These are phyloP conservation scores for Venturia asperata DNA, from an alignment of 2,329 filamentous ascomycete species.

Conservation along the genomic window DNA sequence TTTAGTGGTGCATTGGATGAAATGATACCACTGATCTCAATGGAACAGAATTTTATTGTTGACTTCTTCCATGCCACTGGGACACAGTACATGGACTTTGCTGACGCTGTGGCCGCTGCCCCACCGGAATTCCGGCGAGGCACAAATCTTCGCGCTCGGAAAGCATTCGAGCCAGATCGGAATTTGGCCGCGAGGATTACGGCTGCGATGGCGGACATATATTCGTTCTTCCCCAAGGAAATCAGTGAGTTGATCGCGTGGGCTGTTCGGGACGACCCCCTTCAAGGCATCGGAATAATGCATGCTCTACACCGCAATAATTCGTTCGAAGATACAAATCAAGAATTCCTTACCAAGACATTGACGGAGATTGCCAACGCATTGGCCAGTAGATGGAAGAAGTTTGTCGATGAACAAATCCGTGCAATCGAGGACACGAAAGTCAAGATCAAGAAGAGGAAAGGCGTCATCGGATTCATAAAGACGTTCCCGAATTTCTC, in stretches of 20 bases:
- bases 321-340: constrained; percentile 80
- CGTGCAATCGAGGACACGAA: constrained; percentile 96
- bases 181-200: constrained; percentile 76
- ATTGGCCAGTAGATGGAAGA: constrained; percentile 69
- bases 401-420: constrained; percentile 91
- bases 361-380: constrained; percentile 72
- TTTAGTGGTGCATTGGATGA: constrained; percentile 77
- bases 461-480: constrained; percentile 93
- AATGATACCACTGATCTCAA: constrained; percentile 72
- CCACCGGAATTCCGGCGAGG: constrained; percentile 62
- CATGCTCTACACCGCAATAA: constrained; percentile 73
- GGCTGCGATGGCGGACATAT: constrained; percentile 84
- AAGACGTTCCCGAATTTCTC: constrained; percentile 85
- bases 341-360: constrained; percentile 77
- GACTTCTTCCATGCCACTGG: constrained; percentile 96
- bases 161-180: constrained; percentile 82
- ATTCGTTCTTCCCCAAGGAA: constrained; percentile 71
- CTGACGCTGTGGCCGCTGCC: constrained; percentile 63
- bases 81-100: constrained; percentile 71
- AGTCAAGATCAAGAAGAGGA: constrained; percentile 97
- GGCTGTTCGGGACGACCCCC: constrained; percentile 69
- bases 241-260: constrained; percentile 76
- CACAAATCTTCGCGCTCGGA: constrained; percentile 64
- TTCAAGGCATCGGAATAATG: constrained; percentile 88
- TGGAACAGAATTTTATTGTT: constrained; percentile 96